Evolutionary conservation across 1,284 basidiomycete genomes (phyloP).

Genomic region (Apiotrichum montevideense): DNA sequence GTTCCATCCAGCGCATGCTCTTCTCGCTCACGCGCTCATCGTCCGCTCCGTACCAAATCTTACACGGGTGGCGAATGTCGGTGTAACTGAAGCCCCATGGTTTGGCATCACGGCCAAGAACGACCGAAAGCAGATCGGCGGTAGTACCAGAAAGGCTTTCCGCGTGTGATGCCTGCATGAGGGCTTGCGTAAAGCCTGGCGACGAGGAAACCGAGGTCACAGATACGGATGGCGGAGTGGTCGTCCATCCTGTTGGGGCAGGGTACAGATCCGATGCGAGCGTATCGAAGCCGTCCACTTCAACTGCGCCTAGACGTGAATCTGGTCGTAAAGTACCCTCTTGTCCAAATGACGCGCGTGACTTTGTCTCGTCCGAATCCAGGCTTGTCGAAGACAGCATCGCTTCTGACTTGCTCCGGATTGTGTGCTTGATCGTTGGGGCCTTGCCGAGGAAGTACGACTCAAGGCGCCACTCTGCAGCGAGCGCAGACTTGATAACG

Average conservation of each 20-base stretch:
- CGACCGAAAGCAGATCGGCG: constrained; percentile 78
- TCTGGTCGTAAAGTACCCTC: not conserved
- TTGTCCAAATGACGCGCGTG: constrained; percentile 4
- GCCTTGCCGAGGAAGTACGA: constrained; percentile 95
- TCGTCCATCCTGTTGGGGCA: not conserved
- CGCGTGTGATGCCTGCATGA: constrained; percentile 88
- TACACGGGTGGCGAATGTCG: constrained; percentile 69
- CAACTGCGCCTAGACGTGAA: not conserved
- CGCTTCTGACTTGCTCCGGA: constrained; percentile 3
- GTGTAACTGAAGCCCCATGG: constrained; percentile 49
- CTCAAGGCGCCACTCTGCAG: constrained; percentile 93
- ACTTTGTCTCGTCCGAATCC: constrained; percentile 6
- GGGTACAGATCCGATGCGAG: constrained; percentile 4
- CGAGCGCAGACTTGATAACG: constrained; percentile 88
- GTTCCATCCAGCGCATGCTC: constrained; percentile 84
- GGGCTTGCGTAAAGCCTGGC: constrained; percentile 54
- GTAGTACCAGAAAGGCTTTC: constrained; percentile 88
- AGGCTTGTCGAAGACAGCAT: constrained; percentile 9
- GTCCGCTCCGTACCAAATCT: constrained; percentile 86
- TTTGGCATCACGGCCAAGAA: constrained; percentile 65
- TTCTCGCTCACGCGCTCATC: constrained; percentile 89
- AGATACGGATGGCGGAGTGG: not conserved
- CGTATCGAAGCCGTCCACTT: constrained; percentile 6
- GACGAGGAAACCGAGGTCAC: constrained; percentile 9
- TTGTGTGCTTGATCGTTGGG: constrained; percentile 53